These are phyloP conservation scores for Plasmodium gallinaceum DNA, from an alignment of 169 alveolate species.

Conservation along the genomic window DNA sequence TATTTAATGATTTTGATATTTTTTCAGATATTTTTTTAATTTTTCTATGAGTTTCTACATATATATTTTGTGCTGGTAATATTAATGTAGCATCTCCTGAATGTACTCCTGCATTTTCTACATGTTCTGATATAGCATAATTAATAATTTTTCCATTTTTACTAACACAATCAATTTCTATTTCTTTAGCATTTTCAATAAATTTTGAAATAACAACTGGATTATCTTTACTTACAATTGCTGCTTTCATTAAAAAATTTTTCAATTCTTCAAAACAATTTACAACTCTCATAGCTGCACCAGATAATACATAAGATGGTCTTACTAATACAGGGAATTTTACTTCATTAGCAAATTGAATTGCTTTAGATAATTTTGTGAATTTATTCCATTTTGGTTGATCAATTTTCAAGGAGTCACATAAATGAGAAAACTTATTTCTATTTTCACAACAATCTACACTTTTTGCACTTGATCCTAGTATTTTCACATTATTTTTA, in stretches of 20 bases:
- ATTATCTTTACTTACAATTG: constrained; percentile 89
- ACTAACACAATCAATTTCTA: constrained; percentile 92
- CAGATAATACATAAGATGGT: constrained; percentile 92
- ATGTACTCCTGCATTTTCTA: constrained; percentile 93
- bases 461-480: constrained; percentile 92
- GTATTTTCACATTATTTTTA: constrained; percentile 80
- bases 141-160: constrained; percentile 87
- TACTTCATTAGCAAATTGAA: constrained; percentile 80
- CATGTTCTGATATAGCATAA: constrained; percentile 93
- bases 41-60: constrained; percentile 91
- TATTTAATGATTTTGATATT: constrained; percentile 87
- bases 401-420: constrained; percentile 90
- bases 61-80: constrained; percentile 92
- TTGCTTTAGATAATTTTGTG: constrained; percentile 83
- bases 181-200: constrained; percentile 88
- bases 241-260: constrained; percentile 86
- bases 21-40: constrained; percentile 89
- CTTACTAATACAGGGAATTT: constrained; percentile 91
- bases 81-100: constrained; percentile 93
- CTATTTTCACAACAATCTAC: constrained; percentile 91
- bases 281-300: constrained; percentile 93
- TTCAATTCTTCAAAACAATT: constrained; percentile 84
- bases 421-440: constrained; percentile 87
- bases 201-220: constrained; percentile 92
- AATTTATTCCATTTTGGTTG: constrained; percentile 93